Evolutionary conservation across 2,329 filamentous ascomycete species (phyloP).

Genomic region (Pestalotiopsis fici): DNA sequence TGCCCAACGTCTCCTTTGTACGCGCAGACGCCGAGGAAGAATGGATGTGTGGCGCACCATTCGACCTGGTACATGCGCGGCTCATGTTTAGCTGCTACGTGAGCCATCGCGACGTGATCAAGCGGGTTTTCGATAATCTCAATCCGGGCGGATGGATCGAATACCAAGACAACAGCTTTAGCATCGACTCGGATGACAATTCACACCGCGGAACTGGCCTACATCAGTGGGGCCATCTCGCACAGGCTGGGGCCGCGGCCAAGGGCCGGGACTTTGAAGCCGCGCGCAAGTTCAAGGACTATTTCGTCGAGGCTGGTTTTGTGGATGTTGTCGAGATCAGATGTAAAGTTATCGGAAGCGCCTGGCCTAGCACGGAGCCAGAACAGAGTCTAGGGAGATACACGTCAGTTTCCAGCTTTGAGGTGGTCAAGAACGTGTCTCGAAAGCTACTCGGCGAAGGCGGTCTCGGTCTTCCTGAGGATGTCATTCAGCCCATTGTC

Average conservation of each 20-base stretch:
- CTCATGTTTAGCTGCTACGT: constrained; percentile 11
- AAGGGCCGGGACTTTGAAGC: constrained; percentile 6
- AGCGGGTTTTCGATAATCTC: not conserved
- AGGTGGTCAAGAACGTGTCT: constrained; percentile 4
- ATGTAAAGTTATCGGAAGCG: constrained; percentile 3
- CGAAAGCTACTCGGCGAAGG: not conserved
- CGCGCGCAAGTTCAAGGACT: constrained; percentile 10
- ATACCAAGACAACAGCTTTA: constrained; percentile 7
- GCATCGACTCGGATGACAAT: constrained; percentile 7
- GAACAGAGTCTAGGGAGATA: not conserved
- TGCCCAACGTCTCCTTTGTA: constrained; percentile 6
- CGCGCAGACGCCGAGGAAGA: constrained; percentile 8
- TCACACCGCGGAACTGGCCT: constrained; percentile 1
- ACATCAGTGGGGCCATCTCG: constrained; percentile 1
- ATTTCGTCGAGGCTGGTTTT: constrained; percentile 4
- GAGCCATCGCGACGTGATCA: not conserved
- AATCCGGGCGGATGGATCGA: constrained; percentile 11
- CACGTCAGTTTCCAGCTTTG: not conserved
- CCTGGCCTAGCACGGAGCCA: not conserved
- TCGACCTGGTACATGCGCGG: not conserved
- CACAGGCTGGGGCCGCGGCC: constrained; percentile 1
- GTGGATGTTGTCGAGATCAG: constrained; percentile 5
- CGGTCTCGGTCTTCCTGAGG: not conserved
- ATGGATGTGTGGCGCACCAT: not conserved
- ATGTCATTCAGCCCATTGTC: constrained; percentile 3